These are phyloP conservation scores for Paxillus involutus DNA, from an alignment of 768 basidiomycete genomes.

Conservation along the genomic window DNA sequence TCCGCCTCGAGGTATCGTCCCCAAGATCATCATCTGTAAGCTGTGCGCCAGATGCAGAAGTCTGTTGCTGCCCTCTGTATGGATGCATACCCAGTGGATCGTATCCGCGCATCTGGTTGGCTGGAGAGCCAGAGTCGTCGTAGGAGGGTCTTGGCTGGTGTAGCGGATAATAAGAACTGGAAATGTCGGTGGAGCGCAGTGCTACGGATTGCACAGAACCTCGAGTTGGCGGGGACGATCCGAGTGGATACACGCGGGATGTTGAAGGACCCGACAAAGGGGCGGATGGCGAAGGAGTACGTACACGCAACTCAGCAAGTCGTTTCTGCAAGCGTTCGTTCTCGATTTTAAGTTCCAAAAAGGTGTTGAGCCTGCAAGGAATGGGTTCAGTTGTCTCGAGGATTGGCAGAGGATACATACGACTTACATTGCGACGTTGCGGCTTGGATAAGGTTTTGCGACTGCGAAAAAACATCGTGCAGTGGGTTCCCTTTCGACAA, in stretches of 20 bases:
- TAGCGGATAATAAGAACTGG: slow-evolving; percentile 17
- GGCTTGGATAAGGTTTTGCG: slow-evolving; percentile 76
- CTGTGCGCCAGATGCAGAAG: slow-evolving; percentile 10
- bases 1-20: slow-evolving; percentile 58
- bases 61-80: slow-evolving; percentile 18
- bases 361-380: slow-evolving; percentile 58
- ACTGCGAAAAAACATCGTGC: slow-evolving; percentile 71
- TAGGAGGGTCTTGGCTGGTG: slow-evolving; percentile 12
- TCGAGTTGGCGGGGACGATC: slow-evolving; percentile 28
- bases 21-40: slow-evolving; percentile 40
- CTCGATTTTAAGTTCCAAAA: slow-evolving; percentile 84
- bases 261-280: slow-evolving; percentile 13
- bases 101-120: slow-evolving; percentile 13
- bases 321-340: slow-evolving; percentile 77
- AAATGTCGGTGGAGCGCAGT: slow-evolving; percentile 8
- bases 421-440: slow-evolving; percentile 66
- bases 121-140: slow-evolving; percentile 12
- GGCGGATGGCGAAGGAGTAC: slow-evolving; percentile 17
- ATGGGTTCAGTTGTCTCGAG: background rate
- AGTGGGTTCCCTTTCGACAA: slow-evolving; percentile 34
- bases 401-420: background rate
- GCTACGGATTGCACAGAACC: slow-evolving; percentile 19
- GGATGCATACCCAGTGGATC: slow-evolving; percentile 18
- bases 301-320: slow-evolving; percentile 43
- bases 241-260: slow-evolving; percentile 25